phyloP scores from a whole-genome alignment of 2,329 filamentous ascomycete species.

The Sporothrix brasiliensis region DNA sequence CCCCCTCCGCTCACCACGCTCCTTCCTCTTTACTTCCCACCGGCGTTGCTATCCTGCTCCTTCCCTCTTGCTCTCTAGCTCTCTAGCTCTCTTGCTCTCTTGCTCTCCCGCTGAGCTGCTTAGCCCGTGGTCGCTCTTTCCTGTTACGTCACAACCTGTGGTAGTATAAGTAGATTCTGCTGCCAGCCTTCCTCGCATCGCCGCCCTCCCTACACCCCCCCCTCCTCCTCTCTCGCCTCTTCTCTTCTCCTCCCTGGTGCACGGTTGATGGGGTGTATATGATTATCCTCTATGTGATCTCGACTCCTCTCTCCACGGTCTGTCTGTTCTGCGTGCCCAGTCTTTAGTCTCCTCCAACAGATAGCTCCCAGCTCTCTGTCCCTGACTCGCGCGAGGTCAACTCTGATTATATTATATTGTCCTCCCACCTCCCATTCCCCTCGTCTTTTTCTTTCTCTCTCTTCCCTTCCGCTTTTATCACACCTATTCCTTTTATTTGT shows the following conservation, averaged over 20 bases:
- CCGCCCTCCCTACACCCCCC: neutral
- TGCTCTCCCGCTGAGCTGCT: neutral
- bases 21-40: neutral
- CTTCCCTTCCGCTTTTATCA: neutral
- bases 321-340: conserved; percentile 6
- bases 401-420: conserved; percentile 17
- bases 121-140: neutral
- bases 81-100: neutral
- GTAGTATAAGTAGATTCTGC: conserved; percentile 6
- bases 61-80: neutral
- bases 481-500: neutral
- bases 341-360: neutral
- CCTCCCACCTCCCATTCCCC: neutral
- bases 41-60: neutral
- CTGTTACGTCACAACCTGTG: neutral
- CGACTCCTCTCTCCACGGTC: conserved; percentile 10
- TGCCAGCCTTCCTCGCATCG: neutral
- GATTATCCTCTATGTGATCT: neutral
- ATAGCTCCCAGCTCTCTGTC: conserved; percentile 13
- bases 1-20: neutral
- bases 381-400: neutral
- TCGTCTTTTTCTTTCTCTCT: neutral
- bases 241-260: neutral
- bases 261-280: neutral
- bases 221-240: neutral